Percentiles rank a stretch among this genome's conserved stretches.
Conservation (phyloP, 495 filamentous ascomycete genomes). For the Sordaria brevicollis region DNA sequence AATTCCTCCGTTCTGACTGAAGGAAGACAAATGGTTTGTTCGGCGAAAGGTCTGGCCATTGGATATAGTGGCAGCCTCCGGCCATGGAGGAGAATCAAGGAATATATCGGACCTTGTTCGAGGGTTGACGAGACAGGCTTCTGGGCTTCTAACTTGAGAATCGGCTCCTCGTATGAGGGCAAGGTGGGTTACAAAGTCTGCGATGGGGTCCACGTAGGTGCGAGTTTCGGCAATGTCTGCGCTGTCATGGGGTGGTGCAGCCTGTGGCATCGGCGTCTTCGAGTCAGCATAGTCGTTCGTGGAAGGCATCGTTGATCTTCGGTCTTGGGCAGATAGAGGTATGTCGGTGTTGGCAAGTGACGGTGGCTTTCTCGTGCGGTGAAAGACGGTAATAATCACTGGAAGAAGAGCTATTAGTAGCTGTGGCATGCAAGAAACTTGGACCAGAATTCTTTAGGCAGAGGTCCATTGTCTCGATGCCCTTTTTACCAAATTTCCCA, state of each 20-base stretch:
- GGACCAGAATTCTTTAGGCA: background rate
- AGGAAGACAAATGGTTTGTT: background rate
- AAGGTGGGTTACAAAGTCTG: background rate
- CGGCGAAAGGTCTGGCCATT: background rate
- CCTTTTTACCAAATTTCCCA: background rate
- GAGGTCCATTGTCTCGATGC: background rate
- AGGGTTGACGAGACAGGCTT: background rate
- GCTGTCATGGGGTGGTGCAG: background rate
- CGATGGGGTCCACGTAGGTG: background rate
- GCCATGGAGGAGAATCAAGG: fast-evolving
- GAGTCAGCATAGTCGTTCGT: background rate
- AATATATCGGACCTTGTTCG: background rate
- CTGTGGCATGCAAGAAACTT: background rate
- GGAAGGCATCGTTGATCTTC: background rate
- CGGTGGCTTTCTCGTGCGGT: too few relatives aligned
- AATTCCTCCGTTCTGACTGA: background rate
- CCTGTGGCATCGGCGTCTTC: background rate
- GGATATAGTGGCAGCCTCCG: background rate
- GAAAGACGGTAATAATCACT: too few relatives aligned
- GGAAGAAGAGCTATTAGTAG: background rate
- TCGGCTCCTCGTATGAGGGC: background rate
- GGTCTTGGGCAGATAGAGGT: background rate
- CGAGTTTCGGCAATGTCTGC: background rate
- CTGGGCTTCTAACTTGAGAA: background rate
- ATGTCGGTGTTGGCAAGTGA: too few relatives aligned